A percentile compares a stretch with the other conserved stretches of the same genome.
phyloP scores from a whole-genome alignment of 2,329 filamentous ascomycete genomes.

The Trichoderma harzianum region DNA sequence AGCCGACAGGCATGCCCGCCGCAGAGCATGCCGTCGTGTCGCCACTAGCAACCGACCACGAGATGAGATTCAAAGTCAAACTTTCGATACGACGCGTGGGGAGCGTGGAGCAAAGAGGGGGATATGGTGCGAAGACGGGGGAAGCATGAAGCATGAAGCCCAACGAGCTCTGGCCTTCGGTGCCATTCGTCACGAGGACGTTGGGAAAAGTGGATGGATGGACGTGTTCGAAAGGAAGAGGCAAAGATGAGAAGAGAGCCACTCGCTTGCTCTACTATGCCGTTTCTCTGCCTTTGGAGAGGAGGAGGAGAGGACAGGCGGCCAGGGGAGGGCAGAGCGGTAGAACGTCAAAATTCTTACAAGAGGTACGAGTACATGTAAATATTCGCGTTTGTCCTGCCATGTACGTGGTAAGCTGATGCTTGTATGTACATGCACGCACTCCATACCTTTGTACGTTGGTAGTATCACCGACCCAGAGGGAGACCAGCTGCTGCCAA shows the following conservation, averaged over 20 bases:
- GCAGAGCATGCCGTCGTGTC: neutral
- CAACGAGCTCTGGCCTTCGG: neutral
- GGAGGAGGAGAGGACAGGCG: neutral
- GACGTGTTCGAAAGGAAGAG: neutral
- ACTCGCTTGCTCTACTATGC: neutral
- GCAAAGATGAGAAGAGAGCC: neutral
- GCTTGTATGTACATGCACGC: neutral
- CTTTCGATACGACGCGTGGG: neutral
- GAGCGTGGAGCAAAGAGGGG: neutral
- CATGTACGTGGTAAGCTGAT: neutral
- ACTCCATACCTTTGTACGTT: neutral
- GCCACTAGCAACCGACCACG: conserved; percentile 3
- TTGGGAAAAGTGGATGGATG: neutral
- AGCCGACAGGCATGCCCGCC: neutral
- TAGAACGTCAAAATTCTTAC: neutral
- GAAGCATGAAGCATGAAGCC: neutral
- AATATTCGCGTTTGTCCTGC: neutral
- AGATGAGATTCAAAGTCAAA: neutral
- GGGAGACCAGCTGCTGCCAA: neutral
- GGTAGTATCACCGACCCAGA: neutral
- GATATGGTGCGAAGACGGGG: neutral
- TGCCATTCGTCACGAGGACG: neutral
- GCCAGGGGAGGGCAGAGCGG: neutral
- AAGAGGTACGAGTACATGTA: neutral
- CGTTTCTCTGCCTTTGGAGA: neutral